Evolutionary conservation across 1,284 basidiomycete genomes (phyloP).

Genomic region (Schizopora paradoxa): DNA sequence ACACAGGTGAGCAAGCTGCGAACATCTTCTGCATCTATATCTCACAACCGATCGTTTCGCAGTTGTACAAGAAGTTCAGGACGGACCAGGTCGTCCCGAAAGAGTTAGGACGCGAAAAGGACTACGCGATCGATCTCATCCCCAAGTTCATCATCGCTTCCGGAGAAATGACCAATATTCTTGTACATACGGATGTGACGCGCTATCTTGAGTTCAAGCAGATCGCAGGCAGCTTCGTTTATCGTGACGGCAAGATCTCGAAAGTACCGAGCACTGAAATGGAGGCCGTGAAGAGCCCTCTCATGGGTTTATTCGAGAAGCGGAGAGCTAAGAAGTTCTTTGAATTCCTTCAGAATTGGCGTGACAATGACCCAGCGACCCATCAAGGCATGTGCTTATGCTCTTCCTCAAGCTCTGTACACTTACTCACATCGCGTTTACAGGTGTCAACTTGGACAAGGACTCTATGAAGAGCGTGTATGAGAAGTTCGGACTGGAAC

Average conservation of each 20-base stretch:
- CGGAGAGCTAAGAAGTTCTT: slow-evolving; percentile 98
- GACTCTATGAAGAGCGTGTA: slow-evolving; percentile 92
- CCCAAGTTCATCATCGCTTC: slow-evolving; percentile 98
- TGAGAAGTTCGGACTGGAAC: slow-evolving; percentile 94
- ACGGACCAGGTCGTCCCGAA: slow-evolving; percentile 63
- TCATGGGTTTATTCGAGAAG: slow-evolving; percentile 99
- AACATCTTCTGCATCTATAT: slow-evolving; percentile 13
- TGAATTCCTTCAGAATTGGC: slow-evolving; percentile 94
- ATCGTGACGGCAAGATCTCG: slow-evolving; percentile 93
- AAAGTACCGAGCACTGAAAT: slow-evolving; percentile 98
- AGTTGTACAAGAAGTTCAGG: slow-evolving; percentile 98
- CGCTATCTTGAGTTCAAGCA: slow-evolving; percentile 99
- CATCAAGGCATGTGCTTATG: slow-evolving; percentile 72
- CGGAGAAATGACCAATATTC: slow-evolving; percentile 96
- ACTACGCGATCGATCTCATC: slow-evolving; percentile 94
- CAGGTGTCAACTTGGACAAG: slow-evolving; percentile 82
- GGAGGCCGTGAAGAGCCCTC: slow-evolving; percentile 90
- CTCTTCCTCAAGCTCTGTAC: slow-evolving; percentile 3
- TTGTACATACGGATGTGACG: slow-evolving; percentile 98
- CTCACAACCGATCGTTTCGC: slow-evolving; percentile 18
- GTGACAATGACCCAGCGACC: slow-evolving; percentile 88
- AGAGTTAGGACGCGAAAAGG: slow-evolving; percentile 88
- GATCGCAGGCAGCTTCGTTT: slow-evolving; percentile 97
- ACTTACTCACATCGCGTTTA: slow-evolving; percentile 1
- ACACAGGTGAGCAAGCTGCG: slow-evolving; percentile 68